These are phyloP conservation scores for Malassezia caprae DNA, from an alignment of 1,284 basidiomycete species.

Conservation along the genomic window DNA sequence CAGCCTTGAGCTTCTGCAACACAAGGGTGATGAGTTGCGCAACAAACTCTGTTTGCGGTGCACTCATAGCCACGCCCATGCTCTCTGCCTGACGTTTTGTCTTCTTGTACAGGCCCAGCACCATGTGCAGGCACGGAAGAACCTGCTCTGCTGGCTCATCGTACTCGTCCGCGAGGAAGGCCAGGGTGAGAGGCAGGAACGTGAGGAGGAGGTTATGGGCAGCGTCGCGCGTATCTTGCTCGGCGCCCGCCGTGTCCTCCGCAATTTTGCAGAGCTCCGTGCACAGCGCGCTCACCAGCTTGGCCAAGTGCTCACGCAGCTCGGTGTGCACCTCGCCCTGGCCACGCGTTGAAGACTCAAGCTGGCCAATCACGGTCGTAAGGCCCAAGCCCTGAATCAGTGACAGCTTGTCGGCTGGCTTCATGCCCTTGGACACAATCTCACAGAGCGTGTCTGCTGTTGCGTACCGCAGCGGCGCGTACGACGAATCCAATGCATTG, in stretches of 20 bases:
- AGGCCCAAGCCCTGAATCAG: conserved; percentile 76
- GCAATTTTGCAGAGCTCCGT: conserved; percentile 72
- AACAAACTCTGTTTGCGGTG: conserved; percentile 56
- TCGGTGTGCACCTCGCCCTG: conserved; percentile 57
- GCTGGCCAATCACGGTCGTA: conserved; percentile 26
- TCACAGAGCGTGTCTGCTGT: conserved; percentile 69
- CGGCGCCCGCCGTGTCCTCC: conserved; percentile 56
- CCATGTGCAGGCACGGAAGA: conserved; percentile 30
- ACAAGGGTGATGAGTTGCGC: conserved; percentile 68
- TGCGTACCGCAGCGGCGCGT: conserved; percentile 61
- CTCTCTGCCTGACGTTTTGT: conserved; percentile 23
- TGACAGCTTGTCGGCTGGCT: conserved; percentile 80
- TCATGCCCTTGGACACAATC: conserved; percentile 82
- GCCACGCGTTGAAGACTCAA: conserved; percentile 33
- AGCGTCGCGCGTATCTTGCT: conserved; percentile 59
- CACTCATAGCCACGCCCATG: conserved; percentile 18
- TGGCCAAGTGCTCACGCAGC: conserved; percentile 79
- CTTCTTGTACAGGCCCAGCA: conserved; percentile 41
- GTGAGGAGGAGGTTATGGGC: conserved; percentile 62
- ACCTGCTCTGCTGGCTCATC: conserved; percentile 42
- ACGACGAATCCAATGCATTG: conserved; percentile 56
- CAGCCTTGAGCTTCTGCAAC: conserved; percentile 61
- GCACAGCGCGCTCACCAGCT: conserved; percentile 71
- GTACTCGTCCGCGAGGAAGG: conserved; percentile 77
- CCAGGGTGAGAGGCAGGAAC: conserved; percentile 69